Conservation (phyloP, 495 filamentous ascomycete species). For the Podospora conica region DNA sequence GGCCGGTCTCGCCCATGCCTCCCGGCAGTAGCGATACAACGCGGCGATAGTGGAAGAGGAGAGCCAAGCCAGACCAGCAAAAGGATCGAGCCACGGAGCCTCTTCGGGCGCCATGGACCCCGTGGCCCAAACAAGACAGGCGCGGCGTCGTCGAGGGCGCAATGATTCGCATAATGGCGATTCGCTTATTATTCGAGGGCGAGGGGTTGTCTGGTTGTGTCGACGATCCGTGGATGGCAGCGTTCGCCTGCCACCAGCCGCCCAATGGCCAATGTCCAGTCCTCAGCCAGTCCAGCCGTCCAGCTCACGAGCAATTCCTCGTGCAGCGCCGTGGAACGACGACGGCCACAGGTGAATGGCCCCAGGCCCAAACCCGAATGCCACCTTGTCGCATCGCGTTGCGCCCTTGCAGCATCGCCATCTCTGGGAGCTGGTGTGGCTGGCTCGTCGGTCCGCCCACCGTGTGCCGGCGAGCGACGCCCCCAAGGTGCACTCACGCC, state of each 20-base stretch:
- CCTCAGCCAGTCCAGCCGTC: not conserved
- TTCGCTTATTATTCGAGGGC: slow-evolving; percentile 14
- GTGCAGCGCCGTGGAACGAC: not conserved
- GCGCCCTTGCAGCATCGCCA: not conserved
- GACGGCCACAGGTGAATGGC: not conserved
- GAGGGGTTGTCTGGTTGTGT: not conserved
- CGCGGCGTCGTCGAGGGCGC: slow-evolving; percentile 7
- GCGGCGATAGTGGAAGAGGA: not conserved
- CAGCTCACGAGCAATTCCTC: not conserved
- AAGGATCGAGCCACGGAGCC: not conserved
- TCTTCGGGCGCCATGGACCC: not conserved
- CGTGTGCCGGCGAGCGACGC: not conserved
- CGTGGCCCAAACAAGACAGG: slow-evolving; percentile 15
- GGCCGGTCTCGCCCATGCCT: not conserved
- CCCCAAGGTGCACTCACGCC: not conserved
- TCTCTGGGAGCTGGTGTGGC: too few species aligned
- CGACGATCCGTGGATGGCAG: not conserved
- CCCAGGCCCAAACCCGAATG: not conserved
- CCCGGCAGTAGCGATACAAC: not conserved
- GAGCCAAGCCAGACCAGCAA: not conserved
- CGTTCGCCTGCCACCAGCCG: not conserved
- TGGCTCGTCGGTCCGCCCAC: not conserved
- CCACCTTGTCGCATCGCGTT: not conserved
- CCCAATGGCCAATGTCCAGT: not conserved
- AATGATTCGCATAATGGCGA: slow-evolving; percentile 22